Conservation (phyloP, 192 early-diverging fungal genomes). For the Kickxella alabastrina region DNA sequence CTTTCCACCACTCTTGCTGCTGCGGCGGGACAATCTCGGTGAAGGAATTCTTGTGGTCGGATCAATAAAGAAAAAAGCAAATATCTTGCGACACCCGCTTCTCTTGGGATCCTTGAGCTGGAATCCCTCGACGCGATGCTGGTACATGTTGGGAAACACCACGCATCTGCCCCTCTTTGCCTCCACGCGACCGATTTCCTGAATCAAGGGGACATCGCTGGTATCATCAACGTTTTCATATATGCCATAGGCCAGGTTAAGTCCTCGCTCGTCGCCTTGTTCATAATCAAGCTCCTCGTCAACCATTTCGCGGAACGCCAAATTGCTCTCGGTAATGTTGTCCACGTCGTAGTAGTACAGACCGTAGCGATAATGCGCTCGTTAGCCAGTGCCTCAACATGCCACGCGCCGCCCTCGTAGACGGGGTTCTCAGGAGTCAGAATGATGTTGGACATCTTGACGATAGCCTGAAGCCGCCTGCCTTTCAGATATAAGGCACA, state of each 20-base stretch:
- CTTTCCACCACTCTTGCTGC: conserved; percentile 36
- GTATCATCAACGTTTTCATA: neutral
- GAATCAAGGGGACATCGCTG: conserved; percentile 6
- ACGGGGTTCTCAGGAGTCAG: conserved; percentile 56
- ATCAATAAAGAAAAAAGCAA: conserved; percentile 61
- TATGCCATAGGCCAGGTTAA: conserved; percentile 28
- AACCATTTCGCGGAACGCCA: conserved; percentile 44
- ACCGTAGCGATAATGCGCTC: conserved; percentile 60
- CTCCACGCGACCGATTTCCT: conserved; percentile 34
- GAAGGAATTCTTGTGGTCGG: conserved; percentile 45
- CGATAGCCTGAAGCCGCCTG: conserved; percentile 50
- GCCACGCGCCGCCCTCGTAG: conserved; percentile 54
- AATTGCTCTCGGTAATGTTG: conserved; percentile 54
- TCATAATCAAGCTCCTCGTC: conserved; percentile 15
- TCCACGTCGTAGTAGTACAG: conserved; percentile 59
- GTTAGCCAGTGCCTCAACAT: conserved; percentile 59
- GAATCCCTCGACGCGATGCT: conserved; percentile 57
- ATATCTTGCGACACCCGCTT: conserved; percentile 57
- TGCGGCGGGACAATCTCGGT: conserved; percentile 57
- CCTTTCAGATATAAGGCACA: conserved; percentile 5
- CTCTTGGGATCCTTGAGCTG: conserved; percentile 45
- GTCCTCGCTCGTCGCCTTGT: conserved; percentile 13
- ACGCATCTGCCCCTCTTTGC: conserved; percentile 51
- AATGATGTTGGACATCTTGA: conserved; percentile 59
- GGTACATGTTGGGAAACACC: conserved; percentile 61